Base-by-base conservation (phyloP, 192 early-diverging fungal species). In the Coemansia sp. region DNA sequence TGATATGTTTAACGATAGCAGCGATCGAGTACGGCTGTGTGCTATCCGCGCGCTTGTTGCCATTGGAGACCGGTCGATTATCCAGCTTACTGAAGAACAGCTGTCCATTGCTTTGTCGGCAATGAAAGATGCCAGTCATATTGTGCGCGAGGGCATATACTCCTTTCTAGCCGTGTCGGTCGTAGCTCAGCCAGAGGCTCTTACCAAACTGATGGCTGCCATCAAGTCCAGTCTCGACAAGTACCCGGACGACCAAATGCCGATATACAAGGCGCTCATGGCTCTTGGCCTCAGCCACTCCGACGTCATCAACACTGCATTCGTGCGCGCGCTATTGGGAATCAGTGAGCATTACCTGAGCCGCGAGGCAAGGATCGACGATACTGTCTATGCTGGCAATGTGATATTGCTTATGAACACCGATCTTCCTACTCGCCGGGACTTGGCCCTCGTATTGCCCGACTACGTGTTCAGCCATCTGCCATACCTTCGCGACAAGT, bases 1-100 rank as follows among this genome's bases (percentile, higher is more conserved):
- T 64, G 96, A 97, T 63, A 99, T 99, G 93, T 95, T 99, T 68
- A 96, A 97, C 79, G 97, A 99, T 79, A 95, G 96, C 73, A 92
- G 93, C 70, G 88, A 92, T 67, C 83, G 84, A 43, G 92, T 99
- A 4, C 90, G 97, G 0, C 69, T 95, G 6, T 90, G 94, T 44
- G 88, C 95, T 1, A 89, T 97, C 37, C 84, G 84, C 19, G 91
- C 87, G 57, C 85, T 99, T 14, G 82, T 80, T 21, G 85, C 88
- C 47, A 90, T 99, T 53, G 93, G 90, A 1, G 70, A 73, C 3
- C 77, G 78, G 2, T 65, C 84, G 9, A 72, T 68, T 0, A 84
- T 96, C 8, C 62, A 72, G 17, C 78, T 96, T 35, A 86, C 90
- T 40, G 87, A 85, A 6, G 91, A 94, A 64, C 91, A 94, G 76